Conservation (phyloP, 2,329 filamentous ascomycete genomes). For the Fusarium tjaetaba region DNA sequence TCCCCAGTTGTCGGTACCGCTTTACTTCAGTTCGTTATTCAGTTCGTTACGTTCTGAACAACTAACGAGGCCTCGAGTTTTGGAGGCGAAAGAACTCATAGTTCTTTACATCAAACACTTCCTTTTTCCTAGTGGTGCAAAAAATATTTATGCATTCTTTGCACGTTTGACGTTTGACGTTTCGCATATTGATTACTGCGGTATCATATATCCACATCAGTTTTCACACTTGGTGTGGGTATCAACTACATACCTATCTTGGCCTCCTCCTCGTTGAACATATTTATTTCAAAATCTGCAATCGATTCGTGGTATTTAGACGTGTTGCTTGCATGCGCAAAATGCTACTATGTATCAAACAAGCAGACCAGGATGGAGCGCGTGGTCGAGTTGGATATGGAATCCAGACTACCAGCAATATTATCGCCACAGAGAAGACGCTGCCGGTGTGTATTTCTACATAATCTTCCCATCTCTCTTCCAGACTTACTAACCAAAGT, state of each 20-base stretch:
- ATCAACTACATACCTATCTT: not conserved
- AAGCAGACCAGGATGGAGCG: constrained; percentile 34
- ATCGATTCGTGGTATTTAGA: constrained; percentile 13
- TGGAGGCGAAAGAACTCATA: not conserved
- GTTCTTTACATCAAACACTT: not conserved
- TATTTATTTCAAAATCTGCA: not conserved
- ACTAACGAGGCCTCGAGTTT: constrained; percentile 15
- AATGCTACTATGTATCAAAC: constrained; percentile 44
- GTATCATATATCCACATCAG: not conserved
- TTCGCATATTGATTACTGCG: not conserved
- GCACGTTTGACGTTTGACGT: not conserved
- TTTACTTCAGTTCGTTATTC: constrained; percentile 24
- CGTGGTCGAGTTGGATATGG: constrained; percentile 46
- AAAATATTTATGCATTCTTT: not conserved
- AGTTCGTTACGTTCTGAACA: constrained; percentile 18
- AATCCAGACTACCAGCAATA: constrained; percentile 38
- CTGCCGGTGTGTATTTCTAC: constrained; percentile 40
- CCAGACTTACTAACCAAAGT: constrained; percentile 6
- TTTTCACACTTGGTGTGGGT: not conserved
- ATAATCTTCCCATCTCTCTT: not conserved
- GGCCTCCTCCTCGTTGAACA: not conserved
- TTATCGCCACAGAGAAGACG: constrained; percentile 44
- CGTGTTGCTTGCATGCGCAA: constrained; percentile 33
- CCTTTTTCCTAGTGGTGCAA: not conserved
- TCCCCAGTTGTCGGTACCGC: constrained; percentile 15